phyloP scores from a whole-genome alignment of 768 basidiomycete species.

The Xerocomus potaroensis region DNA sequence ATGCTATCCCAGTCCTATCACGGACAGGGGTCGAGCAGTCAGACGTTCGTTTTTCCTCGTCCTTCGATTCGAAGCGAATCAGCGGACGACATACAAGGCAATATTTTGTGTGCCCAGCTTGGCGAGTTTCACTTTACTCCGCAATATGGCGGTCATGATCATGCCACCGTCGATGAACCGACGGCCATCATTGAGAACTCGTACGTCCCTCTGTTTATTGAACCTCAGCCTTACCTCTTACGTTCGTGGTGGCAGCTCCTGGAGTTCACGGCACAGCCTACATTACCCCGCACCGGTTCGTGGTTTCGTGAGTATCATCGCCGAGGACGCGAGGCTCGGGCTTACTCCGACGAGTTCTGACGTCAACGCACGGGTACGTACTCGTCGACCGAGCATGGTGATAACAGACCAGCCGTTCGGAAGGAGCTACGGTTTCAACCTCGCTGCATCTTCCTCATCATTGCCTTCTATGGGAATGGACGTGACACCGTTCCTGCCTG shows the following conservation, averaged over 20 bases:
- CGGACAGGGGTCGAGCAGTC: conserved; percentile 14
- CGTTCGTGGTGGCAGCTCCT: conserved; percentile 24
- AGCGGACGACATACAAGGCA: conserved; percentile 24
- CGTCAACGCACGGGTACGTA: conserved; percentile 15
- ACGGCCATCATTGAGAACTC: conserved; percentile 26
- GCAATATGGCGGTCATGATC: conserved; percentile 10
- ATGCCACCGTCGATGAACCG: conserved; percentile 19
- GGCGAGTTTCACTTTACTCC: conserved; percentile 24
- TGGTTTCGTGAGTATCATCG: conserved; percentile 18
- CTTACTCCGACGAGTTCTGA: conserved; percentile 17
- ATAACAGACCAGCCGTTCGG: conserved; percentile 9
- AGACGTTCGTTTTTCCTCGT: conserved; percentile 8
- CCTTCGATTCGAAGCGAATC: conserved; percentile 11
- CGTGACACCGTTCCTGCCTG: conserved; percentile 7
- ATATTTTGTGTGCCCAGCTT: conserved; percentile 20
- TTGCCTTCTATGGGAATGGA: conserved; percentile 15
- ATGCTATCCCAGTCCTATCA: conserved; percentile 19
- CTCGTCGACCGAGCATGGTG: conserved; percentile 15
- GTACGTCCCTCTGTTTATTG: conserved; percentile 17
- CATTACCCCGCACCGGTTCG: conserved; percentile 25
- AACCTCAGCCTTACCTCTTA: conserved; percentile 17
- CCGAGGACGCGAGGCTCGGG: conserved; percentile 24
- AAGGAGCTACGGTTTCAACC: conserved; percentile 5
- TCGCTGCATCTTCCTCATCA: conserved; percentile 8
- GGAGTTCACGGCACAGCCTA: conserved; percentile 20